Conservation (phyloP, 2,329 filamentous ascomycete genomes). For the Macrophomina pseudophaseolina region DNA sequence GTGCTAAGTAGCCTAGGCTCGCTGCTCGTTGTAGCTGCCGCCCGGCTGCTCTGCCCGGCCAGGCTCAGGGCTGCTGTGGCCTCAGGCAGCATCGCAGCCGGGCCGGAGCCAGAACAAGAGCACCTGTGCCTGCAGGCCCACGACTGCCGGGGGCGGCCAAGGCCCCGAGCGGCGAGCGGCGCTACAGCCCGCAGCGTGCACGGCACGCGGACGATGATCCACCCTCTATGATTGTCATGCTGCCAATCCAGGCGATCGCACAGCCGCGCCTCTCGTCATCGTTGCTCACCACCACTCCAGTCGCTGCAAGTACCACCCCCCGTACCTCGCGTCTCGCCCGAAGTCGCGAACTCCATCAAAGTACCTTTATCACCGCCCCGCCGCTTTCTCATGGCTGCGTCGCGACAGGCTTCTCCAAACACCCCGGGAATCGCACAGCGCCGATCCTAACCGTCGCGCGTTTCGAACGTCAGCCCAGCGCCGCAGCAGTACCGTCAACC, state of each 20-base stretch:
- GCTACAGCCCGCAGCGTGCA: neutral
- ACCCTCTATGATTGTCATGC: conserved; percentile 20
- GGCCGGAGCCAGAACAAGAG: neutral
- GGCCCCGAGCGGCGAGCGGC: conserved; percentile 13
- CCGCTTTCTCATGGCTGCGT: conserved; percentile 11
- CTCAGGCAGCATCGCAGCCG: conserved; percentile 15
- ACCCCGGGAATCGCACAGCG: conserved; percentile 1
- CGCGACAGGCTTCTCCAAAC: conserved; percentile 2
- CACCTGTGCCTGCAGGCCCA: no score
- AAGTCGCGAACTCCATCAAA: neutral
- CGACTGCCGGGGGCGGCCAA: neutral
- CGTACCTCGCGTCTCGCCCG: conserved; percentile 2
- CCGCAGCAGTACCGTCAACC: conserved; percentile 7
- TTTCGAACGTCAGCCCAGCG: conserved; percentile 23
- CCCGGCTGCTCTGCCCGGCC: neutral
- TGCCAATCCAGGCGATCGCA: conserved; percentile 21
- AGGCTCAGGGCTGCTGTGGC: neutral
- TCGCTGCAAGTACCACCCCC: neutral
- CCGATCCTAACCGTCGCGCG: conserved; percentile 23
- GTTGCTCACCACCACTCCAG: conserved; percentile 20
- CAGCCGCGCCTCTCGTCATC: conserved; percentile 20
- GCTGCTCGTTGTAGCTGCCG: neutral
- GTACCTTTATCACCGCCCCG: neutral
- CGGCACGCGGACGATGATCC: conserved; percentile 21
- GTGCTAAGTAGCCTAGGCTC: neutral